Evolutionary conservation across 2,329 filamentous ascomycete species (phyloP).

Genomic region (Aspergillus fijiensis): DNA sequence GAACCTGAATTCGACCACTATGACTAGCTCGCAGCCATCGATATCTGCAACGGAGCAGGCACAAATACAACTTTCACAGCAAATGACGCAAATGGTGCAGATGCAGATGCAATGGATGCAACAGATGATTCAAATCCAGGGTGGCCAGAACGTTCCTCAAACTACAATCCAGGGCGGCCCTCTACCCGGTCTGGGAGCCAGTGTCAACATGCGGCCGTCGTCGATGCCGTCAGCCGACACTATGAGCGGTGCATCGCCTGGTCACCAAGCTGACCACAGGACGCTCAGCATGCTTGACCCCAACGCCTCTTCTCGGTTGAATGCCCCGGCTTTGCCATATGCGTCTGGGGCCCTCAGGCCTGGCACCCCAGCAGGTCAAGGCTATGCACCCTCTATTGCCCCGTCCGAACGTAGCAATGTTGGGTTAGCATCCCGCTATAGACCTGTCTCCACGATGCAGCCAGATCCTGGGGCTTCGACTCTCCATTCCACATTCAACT

Average conservation of each 20-base stretch:
- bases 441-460: slow-evolving; percentile 73
- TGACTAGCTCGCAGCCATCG: slow-evolving; percentile 26
- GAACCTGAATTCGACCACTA: slow-evolving; percentile 25
- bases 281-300: slow-evolving; percentile 85
- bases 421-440: slow-evolving; percentile 83
- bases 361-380: slow-evolving; percentile 27
- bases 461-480: slow-evolving; percentile 35
- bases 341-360: slow-evolving; percentile 28
- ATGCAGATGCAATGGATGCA: slow-evolving; percentile 97
- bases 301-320: slow-evolving; percentile 44
- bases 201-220: slow-evolving; percentile 44
- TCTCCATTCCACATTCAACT: slow-evolving; percentile 34
- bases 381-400: slow-evolving; percentile 86
- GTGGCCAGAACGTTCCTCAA: slow-evolving; percentile 32
- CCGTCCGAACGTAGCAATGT: slow-evolving; percentile 94
- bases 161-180: slow-evolving; percentile 31
- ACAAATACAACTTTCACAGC: slow-evolving; percentile 76
- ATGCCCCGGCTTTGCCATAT: slow-evolving; percentile 36
- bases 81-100: slow-evolving; percentile 85
- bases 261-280: slow-evolving; percentile 46
- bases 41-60: slow-evolving; percentile 66
- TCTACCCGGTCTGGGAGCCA: slow-evolving; percentile 25
- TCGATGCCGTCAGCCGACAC: slow-evolving; percentile 46
- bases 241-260: slow-evolving; percentile 20
- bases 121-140: slow-evolving; percentile 64